Base-by-base conservation (phyloP, 1,139 yeast genomes). In the Taphrina communis region DNA sequence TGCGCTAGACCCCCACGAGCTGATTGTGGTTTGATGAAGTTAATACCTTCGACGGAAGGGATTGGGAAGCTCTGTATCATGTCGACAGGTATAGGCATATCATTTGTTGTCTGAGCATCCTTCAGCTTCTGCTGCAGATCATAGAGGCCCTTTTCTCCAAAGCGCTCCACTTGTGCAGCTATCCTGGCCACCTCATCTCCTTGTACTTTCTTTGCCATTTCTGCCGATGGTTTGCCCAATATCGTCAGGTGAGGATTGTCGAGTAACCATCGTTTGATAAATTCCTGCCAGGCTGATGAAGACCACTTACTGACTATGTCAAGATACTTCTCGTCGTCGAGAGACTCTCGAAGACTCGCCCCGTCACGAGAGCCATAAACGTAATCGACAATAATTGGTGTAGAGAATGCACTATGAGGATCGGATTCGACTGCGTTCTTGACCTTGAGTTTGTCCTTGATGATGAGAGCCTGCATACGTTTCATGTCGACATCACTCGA, bases 41-140 rank as follows among this genome's bases (percentile, higher is more conserved):
- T 80, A 69, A 94, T 92, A 58, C 84, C 84, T 0, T 88, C 80
- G 0, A 96, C 92, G 75, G 91, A 91, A 5, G 97, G 95, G 44
- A 85, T 83, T 36, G 84, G 84, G 77, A 89, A 90, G 44, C 81
- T 76, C 1, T 83, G 79, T 55, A 94, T 76, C 12, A 92, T 79
- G 0, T 83, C 82, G 8, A 85, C 83, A 0, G 99, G 97, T 71
- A 95, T 89, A 17, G 90, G 88, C 31, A 74, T 78, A 75, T 91
- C 90, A 76, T 94, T 94, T 62, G 81, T 82, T 3, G 78, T 80
- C 74, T 87, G 88, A 0, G 98, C 98, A 0, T 76, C 73, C 36
- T 86, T 82, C 53, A 94, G 76, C 66, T 80, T 80, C 35, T 81
- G 76, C 9, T 80, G 85, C 53, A 90, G 79, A 59, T 82, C 76